phyloP scores from a whole-genome alignment of 2,329 filamentous ascomycete genomes.

The Xylaria digitata region DNA sequence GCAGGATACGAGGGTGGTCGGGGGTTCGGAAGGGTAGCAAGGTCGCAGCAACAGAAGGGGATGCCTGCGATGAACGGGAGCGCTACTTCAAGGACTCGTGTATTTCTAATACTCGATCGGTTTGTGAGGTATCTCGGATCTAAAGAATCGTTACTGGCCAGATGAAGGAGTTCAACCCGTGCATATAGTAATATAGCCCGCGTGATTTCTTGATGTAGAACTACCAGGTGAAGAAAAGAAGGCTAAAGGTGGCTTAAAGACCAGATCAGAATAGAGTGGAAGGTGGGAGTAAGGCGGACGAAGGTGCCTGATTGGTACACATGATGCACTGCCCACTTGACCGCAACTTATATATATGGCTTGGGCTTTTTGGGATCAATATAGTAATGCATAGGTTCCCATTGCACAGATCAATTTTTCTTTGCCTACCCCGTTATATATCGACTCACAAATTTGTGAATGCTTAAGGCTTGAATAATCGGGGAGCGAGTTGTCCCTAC shows the following conservation, averaged over 20 bases:
- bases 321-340: too few species aligned
- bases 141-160: background rate
- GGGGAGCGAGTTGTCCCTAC: conserved; percentile 24
- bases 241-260: background rate
- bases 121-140: background rate
- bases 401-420: too few species aligned
- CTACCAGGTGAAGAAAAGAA: background rate
- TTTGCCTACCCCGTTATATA: background rate
- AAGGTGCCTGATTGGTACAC: background rate
- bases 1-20: background rate
- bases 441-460: background rate
- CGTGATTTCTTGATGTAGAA: background rate
- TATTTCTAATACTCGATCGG: background rate
- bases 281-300: conserved; percentile 6
- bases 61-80: background rate
- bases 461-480: too few species aligned
- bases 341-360: too few species aligned
- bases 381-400: too few species aligned
- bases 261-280: background rate
- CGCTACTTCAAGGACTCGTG: background rate
- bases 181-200: background rate
- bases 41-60: background rate
- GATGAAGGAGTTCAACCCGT: background rate
- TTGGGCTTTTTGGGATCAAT: too few species aligned
- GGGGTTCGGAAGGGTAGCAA: background rate